Evolutionary conservation across 208 protist species (phyloP), one percentile per base, ranked within the genome.

Genomic region (Leishmania mexicana): DNA sequence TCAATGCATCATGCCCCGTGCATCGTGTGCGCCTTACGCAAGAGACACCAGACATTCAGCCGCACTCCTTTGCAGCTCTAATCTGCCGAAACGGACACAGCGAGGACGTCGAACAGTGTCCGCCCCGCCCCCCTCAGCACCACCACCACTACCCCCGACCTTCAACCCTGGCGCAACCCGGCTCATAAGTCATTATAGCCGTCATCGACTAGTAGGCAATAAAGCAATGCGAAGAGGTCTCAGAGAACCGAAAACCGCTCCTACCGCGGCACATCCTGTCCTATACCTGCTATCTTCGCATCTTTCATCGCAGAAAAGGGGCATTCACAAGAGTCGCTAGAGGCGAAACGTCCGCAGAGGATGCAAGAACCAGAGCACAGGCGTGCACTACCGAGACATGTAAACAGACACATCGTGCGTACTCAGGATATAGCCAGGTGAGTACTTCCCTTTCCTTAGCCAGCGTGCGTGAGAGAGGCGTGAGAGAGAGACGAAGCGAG

Each of bases 1-100:
- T 58, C 47, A 75, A 42, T 8, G 15, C 80, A 87, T 87, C 83
- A 84, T 86, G 68, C n/a, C 70, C 28, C 45, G 71, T 38, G 10
- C 24, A 13, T 62, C 57, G 57, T n/a, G 47, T 75, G 47, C 28
- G n/a, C 7, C 42, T 51, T 73, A 13, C 42, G 11, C 67, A 49
- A 49, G 35, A 42, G 67, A 73, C 3, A 19, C 40, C 40, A 67
- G 24, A 54, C 28, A 28, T 13, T 49, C 31, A 40, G 62, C 31
- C 13, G 62, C 31, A 67, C 40, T 67, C 62, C 31, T 38, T 67
- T 19, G 31, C 62, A 4, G 28, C 28, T 40, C 17, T 19, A 3
- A 67, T 5, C 31, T 40, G 31, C 62, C 62, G 11, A 38, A 11
- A 31, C 13, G 5, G 31, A 40, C 31, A 35, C 8, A 67, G n/a